These are phyloP conservation scores for Exophiala viscosa DNA, from an alignment of 2,329 filamentous ascomycete species.

Conservation along the genomic window DNA sequence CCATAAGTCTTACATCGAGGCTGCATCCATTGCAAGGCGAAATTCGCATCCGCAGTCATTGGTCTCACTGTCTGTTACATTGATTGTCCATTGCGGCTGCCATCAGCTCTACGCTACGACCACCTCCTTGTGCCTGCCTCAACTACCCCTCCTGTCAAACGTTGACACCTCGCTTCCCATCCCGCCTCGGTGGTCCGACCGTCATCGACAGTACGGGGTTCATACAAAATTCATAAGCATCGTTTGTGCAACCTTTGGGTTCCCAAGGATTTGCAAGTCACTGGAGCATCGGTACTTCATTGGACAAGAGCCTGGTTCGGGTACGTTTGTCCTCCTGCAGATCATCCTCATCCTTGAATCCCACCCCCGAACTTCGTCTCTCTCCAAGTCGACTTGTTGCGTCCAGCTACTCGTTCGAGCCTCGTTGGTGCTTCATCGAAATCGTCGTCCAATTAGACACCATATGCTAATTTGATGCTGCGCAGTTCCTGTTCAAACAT, in stretches of 20 bases:
- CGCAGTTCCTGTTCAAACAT: too few relatives aligned
- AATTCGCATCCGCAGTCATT: slow-evolving; percentile 3
- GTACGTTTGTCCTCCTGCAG: slow-evolving; percentile 1
- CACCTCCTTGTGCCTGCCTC: slow-evolving; percentile 5
- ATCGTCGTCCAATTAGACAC: too few relatives aligned
- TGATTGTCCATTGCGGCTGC: slow-evolving; percentile 11
- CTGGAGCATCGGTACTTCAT: slow-evolving; percentile 5
- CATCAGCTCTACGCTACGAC: slow-evolving; percentile 21
- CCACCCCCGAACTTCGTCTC: background rate
- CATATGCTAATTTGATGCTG: too few relatives aligned
- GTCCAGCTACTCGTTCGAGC: background rate
- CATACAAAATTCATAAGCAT: slow-evolving; percentile 10
- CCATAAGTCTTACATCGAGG: slow-evolving; percentile 19
- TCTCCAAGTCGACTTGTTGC: background rate
- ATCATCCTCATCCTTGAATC: too few relatives aligned
- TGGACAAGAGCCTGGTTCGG: slow-evolving; percentile 1
- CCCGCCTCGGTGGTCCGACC: slow-evolving; percentile 4
- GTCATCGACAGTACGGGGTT: slow-evolving; percentile 12
- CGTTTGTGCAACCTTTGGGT: slow-evolving; percentile 7
- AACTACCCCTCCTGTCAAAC: slow-evolving; percentile 8
- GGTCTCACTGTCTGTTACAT: background rate
- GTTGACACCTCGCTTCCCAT: slow-evolving; percentile 9
- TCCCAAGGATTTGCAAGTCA: slow-evolving; percentile 5
- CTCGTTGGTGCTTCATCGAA: background rate
- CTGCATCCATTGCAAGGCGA: slow-evolving; percentile 4